Evolutionary conservation across 164 flowering plant genomes (phyloP), one percentile per base, ranked within the genome.

Genomic region (Vitis amurensis): DNA sequence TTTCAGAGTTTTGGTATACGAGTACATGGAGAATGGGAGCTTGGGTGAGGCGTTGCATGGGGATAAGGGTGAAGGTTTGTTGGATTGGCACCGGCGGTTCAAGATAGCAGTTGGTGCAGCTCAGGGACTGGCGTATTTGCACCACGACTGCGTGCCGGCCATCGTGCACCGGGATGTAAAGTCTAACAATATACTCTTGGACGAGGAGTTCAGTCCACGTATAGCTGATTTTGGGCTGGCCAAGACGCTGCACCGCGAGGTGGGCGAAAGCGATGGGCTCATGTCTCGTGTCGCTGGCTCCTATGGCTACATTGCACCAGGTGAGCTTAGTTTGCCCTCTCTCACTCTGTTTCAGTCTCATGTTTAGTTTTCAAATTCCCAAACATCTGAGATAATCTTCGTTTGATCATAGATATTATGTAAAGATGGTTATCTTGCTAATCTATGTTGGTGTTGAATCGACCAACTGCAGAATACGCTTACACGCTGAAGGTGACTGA

Each of bases 161-260:
- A 87, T 92, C 37, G 78, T 92, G 61, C 95, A 90, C 78, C 74
- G 97, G 29, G 97, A 90, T 73, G 84, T 90, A 27, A 92, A 92
- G 82, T 82, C 87, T 2, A 87, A 83, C 77, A 92, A 92, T 66
- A 88, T 92, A 3, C 77, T 92, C 70, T 51, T 90, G 76, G 97
- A 86, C 56, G 84, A 61, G 48, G 89, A 87, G 11, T 85, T 79
- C 63, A 49, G 55, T 14, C 86, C 95, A 2, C 78, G 83, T 2
- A 82, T 92, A 14, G 93, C 95, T 2, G 97, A 92, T 74, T 92
- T 92, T 70, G 97, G 97, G 6, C 74, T 92, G 15, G 97, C 97
- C 2, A 90, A 79, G 82, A 70, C 78, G 1, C 37, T 92, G 77
- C 74, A 73, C 53, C 72, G 15, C 7, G 76, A 72, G 37, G 63